phyloP scores from a whole-genome alignment of 1,284 basidiomycete species.

The Phaffia rhodozyma region DNA sequence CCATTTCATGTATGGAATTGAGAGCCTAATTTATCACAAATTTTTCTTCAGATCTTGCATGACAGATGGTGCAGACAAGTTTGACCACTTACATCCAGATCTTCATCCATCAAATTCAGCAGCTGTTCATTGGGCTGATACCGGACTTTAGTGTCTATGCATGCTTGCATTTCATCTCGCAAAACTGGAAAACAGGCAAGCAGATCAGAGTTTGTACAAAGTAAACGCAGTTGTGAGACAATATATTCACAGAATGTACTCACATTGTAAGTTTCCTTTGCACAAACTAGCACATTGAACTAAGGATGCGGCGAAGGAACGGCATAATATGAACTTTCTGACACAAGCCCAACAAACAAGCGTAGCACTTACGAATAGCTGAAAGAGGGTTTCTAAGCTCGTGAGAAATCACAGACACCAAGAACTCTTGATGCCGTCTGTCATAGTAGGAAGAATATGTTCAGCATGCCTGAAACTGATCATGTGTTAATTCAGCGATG shows the following conservation, averaged over 20 bases:
- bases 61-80: no score
- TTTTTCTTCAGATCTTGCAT: no score
- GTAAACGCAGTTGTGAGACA: no score
- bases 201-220: no score
- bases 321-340: no score
- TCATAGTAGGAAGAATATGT: no score
- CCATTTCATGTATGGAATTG: constrained; percentile 3
- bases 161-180: neutral
- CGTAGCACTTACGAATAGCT: constrained; percentile 5
- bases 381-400: constrained; percentile 15
- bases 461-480: neutral
- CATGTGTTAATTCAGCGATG: neutral
- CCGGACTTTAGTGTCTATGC: no score
- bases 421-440: constrained; percentile 11
- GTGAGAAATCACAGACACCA: constrained; percentile 8
- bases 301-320: neutral
- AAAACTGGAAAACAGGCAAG: neutral
- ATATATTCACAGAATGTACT: neutral
- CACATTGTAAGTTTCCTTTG: neutral
- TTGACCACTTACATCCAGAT: neutral
- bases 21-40: neutral
- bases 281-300: neutral
- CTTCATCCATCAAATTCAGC: constrained; percentile 13
- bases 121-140: neutral
- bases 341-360: no score